Evolutionary conservation across 257 asterid genomes (phyloP).

Genomic region (Solanum chaucha): DNA sequence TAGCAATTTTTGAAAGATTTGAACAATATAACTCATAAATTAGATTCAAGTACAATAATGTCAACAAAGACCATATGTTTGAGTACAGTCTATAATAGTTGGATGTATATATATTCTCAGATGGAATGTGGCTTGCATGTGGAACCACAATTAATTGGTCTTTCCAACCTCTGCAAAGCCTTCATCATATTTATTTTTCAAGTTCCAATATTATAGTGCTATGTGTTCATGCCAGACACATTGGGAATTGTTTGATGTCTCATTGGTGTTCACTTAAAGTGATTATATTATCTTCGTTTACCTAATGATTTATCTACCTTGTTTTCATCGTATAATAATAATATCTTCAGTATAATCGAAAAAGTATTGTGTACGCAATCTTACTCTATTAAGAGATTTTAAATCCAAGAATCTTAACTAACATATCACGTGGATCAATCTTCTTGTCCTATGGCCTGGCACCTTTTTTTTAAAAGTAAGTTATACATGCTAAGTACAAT

Average conservation of each 20-base stretch:
- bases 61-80: neutral
- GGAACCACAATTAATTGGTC: neutral
- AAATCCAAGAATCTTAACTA: neutral
- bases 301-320: neutral
- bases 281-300: neutral
- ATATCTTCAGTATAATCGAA: neutral
- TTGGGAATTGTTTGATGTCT: constrained; percentile 27
- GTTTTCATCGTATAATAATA: neutral
- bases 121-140: neutral
- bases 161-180: neutral
- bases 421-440: constrained; percentile 2
- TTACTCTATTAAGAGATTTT: neutral
- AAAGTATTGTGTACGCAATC: no score
- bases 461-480: neutral
- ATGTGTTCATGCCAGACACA: constrained; percentile 17
- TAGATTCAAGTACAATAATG: neutral
- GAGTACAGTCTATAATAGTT: neutral
- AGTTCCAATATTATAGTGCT: constrained; percentile 27
- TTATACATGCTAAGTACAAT: constrained; percentile 33
- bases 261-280: constrained; percentile 25
- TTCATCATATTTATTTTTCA: constrained; percentile 11
- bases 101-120: neutral
- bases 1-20: neutral
- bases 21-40: neutral
- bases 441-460: neutral